Evolutionary conservation across 768 basidiomycete species (phyloP).

Genomic region (Trametes meyenii): DNA sequence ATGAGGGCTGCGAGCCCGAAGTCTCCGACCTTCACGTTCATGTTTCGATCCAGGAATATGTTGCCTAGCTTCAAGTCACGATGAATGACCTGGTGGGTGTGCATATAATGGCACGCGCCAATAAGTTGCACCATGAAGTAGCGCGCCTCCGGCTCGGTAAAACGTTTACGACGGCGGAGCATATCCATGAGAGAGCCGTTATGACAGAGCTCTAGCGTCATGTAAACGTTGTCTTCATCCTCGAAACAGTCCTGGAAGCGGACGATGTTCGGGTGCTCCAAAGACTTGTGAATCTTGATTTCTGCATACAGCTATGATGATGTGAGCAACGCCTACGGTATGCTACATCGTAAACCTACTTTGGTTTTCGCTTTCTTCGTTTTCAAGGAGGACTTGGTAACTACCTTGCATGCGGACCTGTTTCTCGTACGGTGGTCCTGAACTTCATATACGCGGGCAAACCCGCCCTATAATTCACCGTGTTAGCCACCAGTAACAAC

Average conservation of each 20-base stretch:
- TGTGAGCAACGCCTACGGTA: background rate
- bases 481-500: conserved; percentile 1
- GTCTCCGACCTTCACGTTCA: conserved; percentile 97
- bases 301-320: conserved; percentile 85
- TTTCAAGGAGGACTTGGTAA: conserved; percentile 89
- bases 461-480: conserved; percentile 65
- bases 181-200: conserved; percentile 92
- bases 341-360: conserved; percentile 46
- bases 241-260: conserved; percentile 93
- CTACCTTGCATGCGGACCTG: conserved; percentile 88
- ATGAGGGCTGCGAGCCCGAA: conserved; percentile 97
- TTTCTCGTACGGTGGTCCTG: conserved; percentile 60
- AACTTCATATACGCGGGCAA: conserved; percentile 97
- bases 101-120: conserved; percentile 98
- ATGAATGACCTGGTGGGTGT: conserved; percentile 94
- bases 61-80: conserved; percentile 97
- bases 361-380: conserved; percentile 98
- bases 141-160: conserved; percentile 90
- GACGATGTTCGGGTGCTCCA: conserved; percentile 93
- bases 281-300: conserved; percentile 94
- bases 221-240: conserved; percentile 94
- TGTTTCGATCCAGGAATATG: conserved; percentile 85
- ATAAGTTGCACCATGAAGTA: conserved; percentile 94
- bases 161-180: conserved; percentile 81
- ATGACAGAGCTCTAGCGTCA: conserved; percentile 91